Base-by-base conservation (phyloP, 495 filamentous ascomycete species). In the Coniosporium apollinis region DNA sequence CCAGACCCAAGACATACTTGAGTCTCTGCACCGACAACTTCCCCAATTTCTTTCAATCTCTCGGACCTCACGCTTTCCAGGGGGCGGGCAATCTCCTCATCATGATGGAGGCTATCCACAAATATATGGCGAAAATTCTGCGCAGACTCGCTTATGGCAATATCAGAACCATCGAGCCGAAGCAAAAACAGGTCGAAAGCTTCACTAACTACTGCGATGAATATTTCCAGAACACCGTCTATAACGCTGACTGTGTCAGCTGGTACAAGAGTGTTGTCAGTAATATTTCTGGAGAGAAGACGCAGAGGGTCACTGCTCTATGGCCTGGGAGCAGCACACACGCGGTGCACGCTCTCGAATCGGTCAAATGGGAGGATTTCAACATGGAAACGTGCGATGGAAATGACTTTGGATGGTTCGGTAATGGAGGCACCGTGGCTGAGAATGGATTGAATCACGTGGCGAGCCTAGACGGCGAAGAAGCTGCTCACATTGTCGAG, bases 351-450 rank as follows among this genome's bases (percentile, higher is more conserved):
- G 36, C 41, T 3, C 45, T 53, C 38, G 21, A 46, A 33, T 44
- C 42, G 34, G 47, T 47, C 22, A 30, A 50, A 28, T 54, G 51
- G 52, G 52, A 56, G 35, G 52, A 56, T 33, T 55, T 42, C 46
- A 39, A 50, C 14, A 34, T 41, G 28, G 33, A 35, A 19, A 34
- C 20, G 8, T 13, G 8, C 10, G 30, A 19, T 1, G 30, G 9
- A 17, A 32, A 32, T 17, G 8, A 19, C 10, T 19, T 32, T 9
- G n/a, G 9, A 8, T 32, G 30, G 30, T 19, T 32, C 9, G 30
- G 30, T 16, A 32, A 32, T 19, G 30, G 30, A n/a, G n/a, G n/a
- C n/a, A n/a, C n/a, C n/a, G n/a, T n/a, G n/a, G n/a, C n/a, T n/a
- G n/a, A n/a, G n/a, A n/a, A n/a, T n/a, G n/a, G n/a, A n/a, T n/a